Percentiles rank a stretch among this genome's conserved stretches.
phyloP scores from a whole-genome alignment of 1,284 basidiomycete species.

The Puccinia coronata region DNA sequence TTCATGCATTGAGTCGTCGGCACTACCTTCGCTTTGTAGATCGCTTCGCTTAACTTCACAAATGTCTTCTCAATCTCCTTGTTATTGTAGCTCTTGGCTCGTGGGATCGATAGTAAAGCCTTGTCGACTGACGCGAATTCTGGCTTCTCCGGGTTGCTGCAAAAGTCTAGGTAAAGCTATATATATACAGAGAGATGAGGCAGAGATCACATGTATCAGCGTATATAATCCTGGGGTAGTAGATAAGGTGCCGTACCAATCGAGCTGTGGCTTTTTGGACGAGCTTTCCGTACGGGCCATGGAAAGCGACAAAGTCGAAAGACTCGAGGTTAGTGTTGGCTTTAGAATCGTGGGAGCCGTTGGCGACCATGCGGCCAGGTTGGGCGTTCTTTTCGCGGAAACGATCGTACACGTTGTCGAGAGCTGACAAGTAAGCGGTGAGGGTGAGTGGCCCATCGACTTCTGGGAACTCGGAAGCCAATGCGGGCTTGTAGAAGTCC shows the following conservation, averaged over 20 bases:
- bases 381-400: constrained; percentile 78
- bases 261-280: constrained; percentile 97
- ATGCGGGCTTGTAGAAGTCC: constrained; percentile 96
- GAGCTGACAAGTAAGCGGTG: constrained; percentile 88
- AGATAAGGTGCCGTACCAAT: constrained; percentile 62
- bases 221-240: background rate
- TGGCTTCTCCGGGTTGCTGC: constrained; percentile 72
- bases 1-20: constrained; percentile 73
- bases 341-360: constrained; percentile 43
- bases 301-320: constrained; percentile 62
- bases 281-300: constrained; percentile 89
- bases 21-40: constrained; percentile 72
- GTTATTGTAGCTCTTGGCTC: constrained; percentile 77
- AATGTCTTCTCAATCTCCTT: constrained; percentile 96
- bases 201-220: no score
- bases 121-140: constrained; percentile 73
- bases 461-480: constrained; percentile 89
- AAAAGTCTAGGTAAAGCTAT: constrained; percentile 89
- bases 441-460: constrained; percentile 97
- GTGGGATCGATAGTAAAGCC: constrained; percentile 68
- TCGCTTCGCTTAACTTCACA: constrained; percentile 57
- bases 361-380: constrained; percentile 2
- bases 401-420: constrained; percentile 84
- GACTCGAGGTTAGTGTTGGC: constrained; percentile 56
- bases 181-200: no score